Evolutionary conservation across 108 stramenopile species (phyloP).

Genomic region (Pseudonitzschia pungens): DNA sequence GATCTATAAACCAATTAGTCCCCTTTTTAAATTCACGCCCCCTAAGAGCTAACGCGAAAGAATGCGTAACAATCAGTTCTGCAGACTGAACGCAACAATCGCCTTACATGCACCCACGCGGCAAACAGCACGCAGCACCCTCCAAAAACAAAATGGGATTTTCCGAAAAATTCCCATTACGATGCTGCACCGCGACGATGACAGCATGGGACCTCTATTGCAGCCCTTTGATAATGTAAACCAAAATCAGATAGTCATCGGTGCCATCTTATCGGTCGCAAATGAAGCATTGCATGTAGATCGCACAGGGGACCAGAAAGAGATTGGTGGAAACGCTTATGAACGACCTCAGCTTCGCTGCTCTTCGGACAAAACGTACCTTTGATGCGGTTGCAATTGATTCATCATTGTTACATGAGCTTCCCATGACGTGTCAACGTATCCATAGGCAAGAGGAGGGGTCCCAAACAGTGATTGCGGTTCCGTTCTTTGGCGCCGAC

Average conservation of each 20-base stretch:
- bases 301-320: background rate
- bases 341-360: background rate
- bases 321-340: background rate
- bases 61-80: background rate
- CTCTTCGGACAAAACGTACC: constrained; percentile 21
- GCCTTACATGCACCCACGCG: background rate
- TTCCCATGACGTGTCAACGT: constrained; percentile 41
- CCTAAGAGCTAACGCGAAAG: background rate
- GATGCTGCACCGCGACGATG: too few relatives aligned
- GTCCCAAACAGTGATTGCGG: constrained; percentile 29
- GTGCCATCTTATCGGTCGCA: too few relatives aligned
- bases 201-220: too few relatives aligned
- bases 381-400: constrained; percentile 36
- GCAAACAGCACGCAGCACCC: too few relatives aligned
- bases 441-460: constrained; percentile 32
- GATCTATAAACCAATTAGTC: background rate
- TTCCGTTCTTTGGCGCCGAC: constrained; percentile 22
- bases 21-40: background rate
- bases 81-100: background rate
- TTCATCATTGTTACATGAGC: constrained; percentile 37
- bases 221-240: too few relatives aligned
- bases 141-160: too few relatives aligned
- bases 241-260: too few relatives aligned
- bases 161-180: too few relatives aligned
- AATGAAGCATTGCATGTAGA: background rate